phyloP scores from a whole-genome alignment of 2,329 filamentous ascomycete genomes.

The Beauveria sp. region DNA sequence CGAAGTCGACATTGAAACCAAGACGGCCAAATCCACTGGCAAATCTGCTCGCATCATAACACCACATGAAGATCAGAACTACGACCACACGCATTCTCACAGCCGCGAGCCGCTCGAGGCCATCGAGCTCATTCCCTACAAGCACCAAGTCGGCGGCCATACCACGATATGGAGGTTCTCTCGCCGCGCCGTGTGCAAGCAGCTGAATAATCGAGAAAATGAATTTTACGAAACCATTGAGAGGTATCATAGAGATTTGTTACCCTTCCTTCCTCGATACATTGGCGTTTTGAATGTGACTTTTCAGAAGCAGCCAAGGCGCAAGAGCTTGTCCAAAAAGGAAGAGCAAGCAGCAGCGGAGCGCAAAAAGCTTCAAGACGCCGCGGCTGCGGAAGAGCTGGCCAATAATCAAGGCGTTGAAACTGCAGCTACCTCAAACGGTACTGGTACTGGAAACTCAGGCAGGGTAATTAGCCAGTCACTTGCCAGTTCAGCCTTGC shows the following conservation, averaged over 20 bases:
- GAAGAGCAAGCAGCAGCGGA: slow-evolving; percentile 35
- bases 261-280: slow-evolving; percentile 89
- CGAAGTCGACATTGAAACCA: slow-evolving; percentile 36
- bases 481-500: slow-evolving; percentile 54
- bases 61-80: slow-evolving; percentile 39
- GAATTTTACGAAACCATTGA: slow-evolving; percentile 98
- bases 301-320: slow-evolving; percentile 75
- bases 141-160: slow-evolving; percentile 94
- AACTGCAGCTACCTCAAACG: background rate
- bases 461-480: slow-evolving; percentile 61
- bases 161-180: slow-evolving; percentile 96
- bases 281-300: slow-evolving; percentile 96
- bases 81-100: slow-evolving; percentile 43
- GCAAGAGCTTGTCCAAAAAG: slow-evolving; percentile 46
- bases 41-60: slow-evolving; percentile 31
- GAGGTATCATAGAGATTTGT: slow-evolving; percentile 76
- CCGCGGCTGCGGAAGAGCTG: slow-evolving; percentile 15
- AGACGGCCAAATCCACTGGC: slow-evolving; percentile 19
- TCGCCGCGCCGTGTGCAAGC: slow-evolving; percentile 90
- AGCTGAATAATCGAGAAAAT: slow-evolving; percentile 95
- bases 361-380: slow-evolving; percentile 28
- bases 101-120: slow-evolving; percentile 66
- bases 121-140: slow-evolving; percentile 93
- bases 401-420: slow-evolving; percentile 11
- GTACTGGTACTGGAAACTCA: slow-evolving; percentile 16